Base-by-base conservation (phyloP, 139 green algal genomes). In the Micractinium conductrix region DNA sequence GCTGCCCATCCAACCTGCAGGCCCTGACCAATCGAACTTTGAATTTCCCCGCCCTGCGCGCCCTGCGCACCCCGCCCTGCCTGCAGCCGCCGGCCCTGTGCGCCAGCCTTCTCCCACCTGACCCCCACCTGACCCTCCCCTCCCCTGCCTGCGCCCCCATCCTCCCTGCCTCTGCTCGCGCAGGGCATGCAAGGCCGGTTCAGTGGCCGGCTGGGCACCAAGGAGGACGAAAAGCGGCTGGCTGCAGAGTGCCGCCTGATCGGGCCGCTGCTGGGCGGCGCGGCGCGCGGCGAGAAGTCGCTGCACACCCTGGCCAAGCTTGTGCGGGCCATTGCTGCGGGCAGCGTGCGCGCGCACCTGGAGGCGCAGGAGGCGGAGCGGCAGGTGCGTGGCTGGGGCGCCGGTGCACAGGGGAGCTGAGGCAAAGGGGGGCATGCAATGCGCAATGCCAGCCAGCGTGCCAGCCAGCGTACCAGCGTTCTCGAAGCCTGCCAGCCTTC, bases 291-390 rank as follows among this genome's bases (percentile, higher is more conserved):
- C 1, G 94, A 97, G 68, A 89, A 91, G 81, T 91, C 87, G 73
- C 87, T 92, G n/a, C 87, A 92, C 9, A 98, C 93, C 30, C 89
- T 98, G 30, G 93, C 95, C 73, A 96, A 95, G 73, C 95, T 98
- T 28, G 93, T 97, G 67, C 88, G 95, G 1, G 93, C 90, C 81
- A 96, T 98, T 22, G 94, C 94, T 8, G 84, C 90, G 0, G 95
- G 95, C 0, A 76, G 93, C 0, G 91, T 97, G 9, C 79, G 94
- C 2, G 80, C 80, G 35, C 90, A 94, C 74, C 93, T 93, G 78
- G 90, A 95, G 86, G 87, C 84, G 5, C 37, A 43, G 65, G 84
- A 81, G 33, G 55, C 55, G 2, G 80, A 85, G 53, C 69, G 74
- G 16, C 67, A 85, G 80, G 80, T 85, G 80, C 35, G 80, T 44